These are phyloP conservation scores for Starmerella floris DNA, from an alignment of 805 yeast species.

Conservation along the genomic window DNA sequence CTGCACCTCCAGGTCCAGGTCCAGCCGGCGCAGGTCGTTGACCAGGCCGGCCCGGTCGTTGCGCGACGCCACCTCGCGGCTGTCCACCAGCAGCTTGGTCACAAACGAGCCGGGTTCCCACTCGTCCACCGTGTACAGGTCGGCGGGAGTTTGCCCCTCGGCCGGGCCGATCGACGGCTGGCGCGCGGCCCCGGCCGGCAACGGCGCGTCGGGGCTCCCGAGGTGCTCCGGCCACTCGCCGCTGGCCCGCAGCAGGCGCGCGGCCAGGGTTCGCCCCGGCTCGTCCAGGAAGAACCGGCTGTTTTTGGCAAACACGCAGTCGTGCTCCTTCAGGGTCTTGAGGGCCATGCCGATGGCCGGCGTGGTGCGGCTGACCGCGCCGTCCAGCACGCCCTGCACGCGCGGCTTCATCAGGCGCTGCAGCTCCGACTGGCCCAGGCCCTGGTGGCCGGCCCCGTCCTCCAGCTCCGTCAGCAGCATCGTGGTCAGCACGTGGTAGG, in stretches of 20 bases:
- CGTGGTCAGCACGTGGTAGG: slow-evolving; percentile 18
- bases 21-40: slow-evolving; percentile 37
- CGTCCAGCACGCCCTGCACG: slow-evolving; percentile 15
- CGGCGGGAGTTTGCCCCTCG: background rate
- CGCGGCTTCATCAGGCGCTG: slow-evolving; percentile 24
- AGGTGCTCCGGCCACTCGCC: slow-evolving; percentile 34
- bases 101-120: slow-evolving; percentile 57
- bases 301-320: slow-evolving; percentile 37
- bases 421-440: slow-evolving; percentile 52
- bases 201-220: background rate
- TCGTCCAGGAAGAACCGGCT: slow-evolving; percentile 48
- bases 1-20: slow-evolving; percentile 39
- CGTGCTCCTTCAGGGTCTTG: slow-evolving; percentile 48
- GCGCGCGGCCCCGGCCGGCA: background rate
- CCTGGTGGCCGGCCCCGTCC: slow-evolving; percentile 30
- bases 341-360: slow-evolving; percentile 26
- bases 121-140: slow-evolving; percentile 9
- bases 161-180: background rate
- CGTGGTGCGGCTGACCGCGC: slow-evolving; percentile 12
- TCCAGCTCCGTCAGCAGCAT: slow-evolving; percentile 16
- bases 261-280: slow-evolving; percentile 52
- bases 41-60: slow-evolving; percentile 59
- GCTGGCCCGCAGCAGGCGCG: slow-evolving; percentile 39
- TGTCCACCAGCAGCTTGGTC: slow-evolving; percentile 56
- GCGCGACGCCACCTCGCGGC: slow-evolving; percentile 62